Percentiles rank a stretch among this genome's conserved stretches.
These are phyloP conservation scores for Rhodotorula sp. DNA, from an alignment of 1,284 basidiomycete species.

Conservation along the genomic window DNA sequence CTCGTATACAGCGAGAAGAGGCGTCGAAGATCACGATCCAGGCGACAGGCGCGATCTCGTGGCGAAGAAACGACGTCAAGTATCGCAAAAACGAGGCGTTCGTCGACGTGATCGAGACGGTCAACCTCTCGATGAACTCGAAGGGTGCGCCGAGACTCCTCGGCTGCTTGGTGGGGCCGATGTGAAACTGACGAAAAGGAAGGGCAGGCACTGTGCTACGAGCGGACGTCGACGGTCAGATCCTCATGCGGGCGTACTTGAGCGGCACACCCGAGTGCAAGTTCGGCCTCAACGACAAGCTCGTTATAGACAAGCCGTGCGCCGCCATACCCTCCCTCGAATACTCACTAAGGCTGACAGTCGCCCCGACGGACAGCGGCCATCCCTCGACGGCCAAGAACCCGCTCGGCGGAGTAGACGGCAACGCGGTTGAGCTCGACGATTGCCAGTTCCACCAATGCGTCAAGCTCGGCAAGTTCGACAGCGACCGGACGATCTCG, in stretches of 20 bases:
- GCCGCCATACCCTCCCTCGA: neutral
- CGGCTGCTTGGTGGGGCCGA: neutral
- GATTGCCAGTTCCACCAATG: constrained; percentile 99
- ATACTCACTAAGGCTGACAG: neutral
- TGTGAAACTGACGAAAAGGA: neutral
- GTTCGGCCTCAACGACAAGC: constrained; percentile 96
- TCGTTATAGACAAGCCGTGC: constrained; percentile 71
- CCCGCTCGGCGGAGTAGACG: constrained; percentile 34
- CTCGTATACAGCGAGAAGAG: constrained; percentile 68
- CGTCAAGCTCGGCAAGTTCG: constrained; percentile 90
- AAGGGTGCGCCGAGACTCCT: constrained; percentile 61
- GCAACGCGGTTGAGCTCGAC: constrained; percentile 79
- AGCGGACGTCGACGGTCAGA: constrained; percentile 97
- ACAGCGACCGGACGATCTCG: constrained; percentile 85
- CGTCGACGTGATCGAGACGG: constrained; percentile 94
- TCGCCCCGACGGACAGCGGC: neutral
- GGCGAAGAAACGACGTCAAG: constrained; percentile 90
- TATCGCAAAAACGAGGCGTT: constrained; percentile 99
- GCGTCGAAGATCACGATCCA: constrained; percentile 94
- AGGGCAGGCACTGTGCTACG: constrained; percentile 75
- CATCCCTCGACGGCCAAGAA: constrained; percentile 5
- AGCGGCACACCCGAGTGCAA: constrained; percentile 96
- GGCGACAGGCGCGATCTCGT: constrained; percentile 90
- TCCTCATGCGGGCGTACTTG: constrained; percentile 96
- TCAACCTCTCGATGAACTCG: constrained; percentile 94